Evolutionary conservation across 225 moss, liverwort and hornwort genomes (phyloP), one percentile per base, ranked within the genome.

Genomic region (Rhytidiadelphus loreus): DNA sequence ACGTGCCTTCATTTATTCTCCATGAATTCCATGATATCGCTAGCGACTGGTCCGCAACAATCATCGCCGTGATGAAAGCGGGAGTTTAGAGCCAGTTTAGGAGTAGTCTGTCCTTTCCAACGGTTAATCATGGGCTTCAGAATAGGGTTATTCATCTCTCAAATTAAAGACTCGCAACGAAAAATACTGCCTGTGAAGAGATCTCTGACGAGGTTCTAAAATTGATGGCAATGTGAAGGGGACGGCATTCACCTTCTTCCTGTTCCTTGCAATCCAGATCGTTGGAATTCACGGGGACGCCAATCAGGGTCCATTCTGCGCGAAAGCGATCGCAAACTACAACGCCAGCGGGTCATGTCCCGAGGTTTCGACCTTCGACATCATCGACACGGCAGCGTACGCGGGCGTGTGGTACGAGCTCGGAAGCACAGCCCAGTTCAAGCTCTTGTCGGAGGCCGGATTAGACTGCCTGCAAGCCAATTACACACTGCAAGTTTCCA

Each of bases 331-430:
- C 37, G 58, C 92, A 7, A 89, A 88, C 73, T 71, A 41, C 43
- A 56, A 87, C 57, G 80, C 48, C 79, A 86, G 55, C 8, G 79
- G 84, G 8, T 4, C 82, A 46, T 97, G 97, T 50, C 97, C 95
- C 3, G 86, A 90, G 26, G 92, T 93, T 37, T 87, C 92, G n/a
- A 95, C 96, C 6, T 96, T 95, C 86, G 93, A 97, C 89, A 82
- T 92, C 19, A 88, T 97, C 29, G 93, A 93, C 88, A 85, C 87
- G 30, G 89, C 57, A 32, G 96, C 92, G 13, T 92, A 92, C 85
- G 90, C 90, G 77, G 97, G 96, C 13, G 55, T 91, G 56, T 96
- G 97, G 97, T 93, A 96, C 76, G 95, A 96, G 71, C 92, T 95
- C 13, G 96, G 97, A 35, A 94, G 94, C 90, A 95, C 93, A 7